Percentiles rank a stretch among this genome's conserved stretches.
phyloP scores from a whole-genome alignment of 306 rosid genomes.

The Heteromeles arbutifolia region DNA sequence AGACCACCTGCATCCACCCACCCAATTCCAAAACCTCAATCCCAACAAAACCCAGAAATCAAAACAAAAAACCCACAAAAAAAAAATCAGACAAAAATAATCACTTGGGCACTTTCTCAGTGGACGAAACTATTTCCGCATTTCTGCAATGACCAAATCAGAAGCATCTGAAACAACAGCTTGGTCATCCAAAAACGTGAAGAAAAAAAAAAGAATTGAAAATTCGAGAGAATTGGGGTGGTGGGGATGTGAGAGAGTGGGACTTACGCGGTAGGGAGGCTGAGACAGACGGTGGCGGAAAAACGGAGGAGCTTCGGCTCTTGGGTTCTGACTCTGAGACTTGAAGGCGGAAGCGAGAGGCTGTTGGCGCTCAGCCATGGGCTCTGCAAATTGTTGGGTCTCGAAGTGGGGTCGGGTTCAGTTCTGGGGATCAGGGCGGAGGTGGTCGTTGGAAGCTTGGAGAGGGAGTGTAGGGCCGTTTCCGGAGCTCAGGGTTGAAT shows the following conservation, averaged over 20 bases:
- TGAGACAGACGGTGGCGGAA: constrained; percentile 37
- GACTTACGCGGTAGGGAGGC: constrained; percentile 72
- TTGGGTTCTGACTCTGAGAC: constrained; percentile 23
- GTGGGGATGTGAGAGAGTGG: constrained; percentile 3
- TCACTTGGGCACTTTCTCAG: constrained; percentile 51
- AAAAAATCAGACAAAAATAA: not conserved
- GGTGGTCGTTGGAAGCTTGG: constrained; percentile 24
- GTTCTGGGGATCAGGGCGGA: constrained; percentile 1
- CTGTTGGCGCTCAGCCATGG: constrained; percentile 44
- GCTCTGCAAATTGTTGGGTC: constrained; percentile 6
- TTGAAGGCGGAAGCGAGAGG: constrained; percentile 22
- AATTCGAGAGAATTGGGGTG: not conserved
- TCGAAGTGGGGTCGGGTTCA: constrained; percentile 1
- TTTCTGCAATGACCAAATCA: constrained; percentile 49
- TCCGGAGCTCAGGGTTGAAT: not conserved
- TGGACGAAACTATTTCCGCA: constrained; percentile 38
- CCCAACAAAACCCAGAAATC: constrained; percentile 4
- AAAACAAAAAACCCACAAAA: not conserved
- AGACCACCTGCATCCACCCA: constrained; percentile 60
- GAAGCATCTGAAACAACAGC: constrained; percentile 33
- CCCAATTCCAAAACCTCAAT: not conserved
- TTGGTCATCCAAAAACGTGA: constrained; percentile 15
- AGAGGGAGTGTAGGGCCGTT: constrained; percentile 28
- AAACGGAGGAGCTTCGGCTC: constrained; percentile 30
- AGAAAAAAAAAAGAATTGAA: not conserved